These are phyloP conservation scores for Erigeron philadelphicus DNA, from an alignment of 140 eudicot genomes.

Conservation along the genomic window DNA sequence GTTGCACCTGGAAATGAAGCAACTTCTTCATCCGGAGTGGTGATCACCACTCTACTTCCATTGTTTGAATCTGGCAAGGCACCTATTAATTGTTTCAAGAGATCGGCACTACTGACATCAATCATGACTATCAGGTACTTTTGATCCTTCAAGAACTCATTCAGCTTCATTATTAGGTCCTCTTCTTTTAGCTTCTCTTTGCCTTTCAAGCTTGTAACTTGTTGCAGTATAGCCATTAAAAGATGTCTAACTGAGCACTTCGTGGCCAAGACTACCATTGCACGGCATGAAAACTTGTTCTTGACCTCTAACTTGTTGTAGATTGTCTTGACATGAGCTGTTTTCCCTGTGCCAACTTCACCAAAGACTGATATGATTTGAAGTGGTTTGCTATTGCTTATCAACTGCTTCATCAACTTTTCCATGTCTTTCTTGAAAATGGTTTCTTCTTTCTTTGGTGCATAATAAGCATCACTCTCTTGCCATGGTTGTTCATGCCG, in stretches of 20 bases:
- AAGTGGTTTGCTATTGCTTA: conserved; percentile 21
- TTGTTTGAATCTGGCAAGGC: conserved; percentile 26
- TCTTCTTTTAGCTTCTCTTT: conserved; percentile 31
- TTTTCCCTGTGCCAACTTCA: conserved; percentile 32
- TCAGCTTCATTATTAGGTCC: conserved; percentile 18
- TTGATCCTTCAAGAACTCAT: conserved; percentile 23
- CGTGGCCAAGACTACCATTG: conserved; percentile 9
- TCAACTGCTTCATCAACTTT: conserved; percentile 23
- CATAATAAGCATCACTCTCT: conserved; percentile 25
- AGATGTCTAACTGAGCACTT: conserved; percentile 24
- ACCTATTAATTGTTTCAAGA: conserved; percentile 19
- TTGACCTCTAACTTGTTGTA: conserved; percentile 31
- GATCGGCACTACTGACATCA: conserved; percentile 22
- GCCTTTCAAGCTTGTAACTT: conserved; percentile 19
- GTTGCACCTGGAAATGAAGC: conserved; percentile 31
- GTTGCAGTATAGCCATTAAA: conserved; percentile 26
- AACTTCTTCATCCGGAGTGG: conserved; percentile 27
- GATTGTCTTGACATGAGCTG: conserved; percentile 27
- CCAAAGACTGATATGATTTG: conserved; percentile 28
- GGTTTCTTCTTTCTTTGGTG: conserved; percentile 28
- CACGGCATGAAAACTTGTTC: conserved; percentile 22
- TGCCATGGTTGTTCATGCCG: conserved; percentile 23
- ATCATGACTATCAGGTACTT: conserved; percentile 30
- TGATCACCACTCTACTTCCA: conserved; percentile 35
- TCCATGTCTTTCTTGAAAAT: conserved; percentile 29